Evolutionary conservation across 768 basidiomycete genomes (phyloP), one percentile per base, ranked within the genome.

Genomic region (Tylopilus vinaceipallidus): DNA sequence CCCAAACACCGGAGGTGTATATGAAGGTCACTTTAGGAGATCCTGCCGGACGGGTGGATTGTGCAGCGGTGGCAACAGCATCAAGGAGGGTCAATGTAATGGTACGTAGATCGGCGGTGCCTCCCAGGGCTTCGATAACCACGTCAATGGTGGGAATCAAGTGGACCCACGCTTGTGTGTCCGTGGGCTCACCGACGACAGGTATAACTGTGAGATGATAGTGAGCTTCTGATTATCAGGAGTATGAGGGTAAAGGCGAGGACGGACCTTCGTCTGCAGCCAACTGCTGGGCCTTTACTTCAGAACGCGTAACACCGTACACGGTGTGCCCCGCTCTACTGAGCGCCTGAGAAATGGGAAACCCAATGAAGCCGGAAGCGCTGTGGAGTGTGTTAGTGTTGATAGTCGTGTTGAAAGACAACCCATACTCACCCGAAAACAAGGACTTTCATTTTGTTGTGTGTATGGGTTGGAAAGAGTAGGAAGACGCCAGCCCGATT

Each of bases 301-400:
- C 22, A 2, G 66, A 67, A 41, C 71, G 63, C 6, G 69, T 71
- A 14, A 56, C 46, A 2, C 71, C 69, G 30, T 70, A 70, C 10
- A 71, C 69, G 27, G 57, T 65, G 39, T 72, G 69, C 0, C 71
- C 71, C 6, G 58, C 65, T 40, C 69, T 56, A 12, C 65, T 61
- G 26, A 69, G 63, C 4, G 70, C 71, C 42, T 66, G 62, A n/a
- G 68, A 55, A 14, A 63, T 53, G n/a, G 69, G 64, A 6, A 58
- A 32, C 7, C 67, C 68, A 27, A 70, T 58, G 49, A 57, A 69
- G 24, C 70, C 67, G 19, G 63, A 65, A 22, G 67, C 67, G 33
- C 68, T 69, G 16, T 3, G 14, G 14, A 11, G 23, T 11, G 8
- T 3, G 30, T 52, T 33, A 52, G 48, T 16, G 1, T 27, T 1